Conservation (phyloP, 2,329 filamentous ascomycete genomes). For the Pleoardoris graminearum region DNA sequence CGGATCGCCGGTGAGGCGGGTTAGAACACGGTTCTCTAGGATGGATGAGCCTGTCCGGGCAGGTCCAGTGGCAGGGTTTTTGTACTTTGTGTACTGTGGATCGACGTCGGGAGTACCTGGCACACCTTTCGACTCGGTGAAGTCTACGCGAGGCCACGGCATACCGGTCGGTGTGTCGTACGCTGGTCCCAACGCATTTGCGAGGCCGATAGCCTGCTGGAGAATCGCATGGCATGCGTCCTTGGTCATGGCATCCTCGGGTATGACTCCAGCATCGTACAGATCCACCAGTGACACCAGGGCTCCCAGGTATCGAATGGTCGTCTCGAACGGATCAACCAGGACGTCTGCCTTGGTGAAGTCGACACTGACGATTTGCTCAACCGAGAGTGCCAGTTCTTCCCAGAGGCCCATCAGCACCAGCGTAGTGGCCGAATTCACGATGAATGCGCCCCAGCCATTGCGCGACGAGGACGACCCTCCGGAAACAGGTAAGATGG, state of each 20-base stretch:
- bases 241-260: constrained; percentile 33
- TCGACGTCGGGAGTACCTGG: constrained; percentile 36
- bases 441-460: constrained; percentile 50
- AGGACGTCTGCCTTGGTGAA: constrained; percentile 40
- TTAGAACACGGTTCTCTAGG: constrained; percentile 50
- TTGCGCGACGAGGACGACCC: constrained; percentile 41
- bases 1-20: constrained; percentile 45
- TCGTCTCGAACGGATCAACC: constrained; percentile 50
- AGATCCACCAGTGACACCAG: constrained; percentile 47
- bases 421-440: constrained; percentile 47
- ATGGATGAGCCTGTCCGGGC: constrained; percentile 51
- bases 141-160: constrained; percentile 52
- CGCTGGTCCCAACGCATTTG: constrained; percentile 43
- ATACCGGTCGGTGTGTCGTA: constrained; percentile 49
- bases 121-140: constrained; percentile 40
- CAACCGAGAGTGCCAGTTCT: constrained; percentile 45
- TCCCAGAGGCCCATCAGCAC: constrained; percentile 50
- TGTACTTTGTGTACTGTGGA: constrained; percentile 31
- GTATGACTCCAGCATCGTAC: constrained; percentile 47
- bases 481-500: constrained; percentile 46
- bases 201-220: constrained; percentile 43
- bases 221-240: constrained; percentile 42
- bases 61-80: constrained; percentile 45
- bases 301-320: constrained; percentile 47
- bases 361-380: constrained; percentile 45